These are phyloP conservation scores for Firmiana major DNA, from an alignment of 345 rosid species.

Conservation along the genomic window DNA sequence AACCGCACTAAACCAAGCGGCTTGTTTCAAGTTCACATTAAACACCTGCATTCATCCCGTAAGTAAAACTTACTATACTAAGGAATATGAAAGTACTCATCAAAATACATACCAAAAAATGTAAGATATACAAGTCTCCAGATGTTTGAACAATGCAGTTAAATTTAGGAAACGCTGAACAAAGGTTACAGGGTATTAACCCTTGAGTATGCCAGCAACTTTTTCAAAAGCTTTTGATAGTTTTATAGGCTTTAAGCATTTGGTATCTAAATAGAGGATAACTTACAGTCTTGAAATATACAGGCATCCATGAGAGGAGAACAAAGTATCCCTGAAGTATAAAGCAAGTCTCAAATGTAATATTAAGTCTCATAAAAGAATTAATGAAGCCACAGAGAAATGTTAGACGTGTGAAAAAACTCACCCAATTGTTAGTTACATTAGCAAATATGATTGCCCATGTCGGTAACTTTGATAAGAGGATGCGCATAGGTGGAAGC, in stretches of 20 bases:
- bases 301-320: slow-evolving; percentile 98
- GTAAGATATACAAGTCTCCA: background rate
- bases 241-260: no score
- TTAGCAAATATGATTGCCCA: slow-evolving; percentile 93
- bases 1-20: slow-evolving; percentile 97
- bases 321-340: slow-evolving; percentile 86
- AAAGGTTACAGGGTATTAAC: background rate
- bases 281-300: slow-evolving; percentile 83
- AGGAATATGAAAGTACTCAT: background rate
- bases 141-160: background rate
- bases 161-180: background rate
- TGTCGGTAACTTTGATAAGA: slow-evolving; percentile 68
- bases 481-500: slow-evolving; percentile 47
- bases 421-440: slow-evolving; percentile 89
- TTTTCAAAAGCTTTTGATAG: background rate
- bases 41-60: slow-evolving; percentile 48
- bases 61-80: background rate
- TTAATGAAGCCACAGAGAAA: background rate
- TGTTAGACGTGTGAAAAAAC: slow-evolving; percentile 7
- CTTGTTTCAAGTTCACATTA: slow-evolving; percentile 83
- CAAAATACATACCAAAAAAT: background rate
- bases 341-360: slow-evolving; percentile 2
- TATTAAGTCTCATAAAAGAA: background rate
- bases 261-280: background rate
- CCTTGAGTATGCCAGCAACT: background rate